Evolutionary conservation across 371 early-diverging fungal genomes (phyloP).

Genomic region (Dichotomocladium elegans): DNA sequence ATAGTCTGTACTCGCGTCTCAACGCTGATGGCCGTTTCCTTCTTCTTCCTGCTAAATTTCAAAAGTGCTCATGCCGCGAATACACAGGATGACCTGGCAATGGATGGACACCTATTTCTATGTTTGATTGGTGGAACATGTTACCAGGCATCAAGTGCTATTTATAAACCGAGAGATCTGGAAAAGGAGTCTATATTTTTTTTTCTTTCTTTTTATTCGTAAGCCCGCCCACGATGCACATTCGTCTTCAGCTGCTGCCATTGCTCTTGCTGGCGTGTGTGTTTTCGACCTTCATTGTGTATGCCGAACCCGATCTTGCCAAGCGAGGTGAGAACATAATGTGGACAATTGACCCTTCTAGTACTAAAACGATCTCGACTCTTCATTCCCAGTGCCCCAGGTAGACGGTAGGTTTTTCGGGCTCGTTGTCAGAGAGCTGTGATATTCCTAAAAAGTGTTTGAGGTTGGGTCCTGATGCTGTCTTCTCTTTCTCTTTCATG

Average conservation of each 20-base stretch:
- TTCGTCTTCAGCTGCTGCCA: not conserved
- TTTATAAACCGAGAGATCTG: not conserved
- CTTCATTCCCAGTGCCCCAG: not conserved
- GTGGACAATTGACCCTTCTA: not conserved
- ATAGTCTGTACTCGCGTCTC: too few relatives aligned
- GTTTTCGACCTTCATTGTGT: not conserved
- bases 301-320: not conserved
- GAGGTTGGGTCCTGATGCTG: too few relatives aligned
- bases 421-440: too few relatives aligned
- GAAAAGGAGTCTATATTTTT: slow-evolving; percentile 1
- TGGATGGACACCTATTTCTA: not conserved
- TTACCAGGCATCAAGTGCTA: not conserved
- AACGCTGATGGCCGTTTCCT: too few relatives aligned
- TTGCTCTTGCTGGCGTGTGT: slow-evolving; percentile 1
- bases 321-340: slow-evolving; percentile 3
- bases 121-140: not conserved
- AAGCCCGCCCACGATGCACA: not conserved
- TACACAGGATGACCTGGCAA: too few relatives aligned
- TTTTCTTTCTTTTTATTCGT: slow-evolving; percentile 2
- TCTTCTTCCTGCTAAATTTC: too few relatives aligned
- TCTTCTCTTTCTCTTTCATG: too few relatives aligned
- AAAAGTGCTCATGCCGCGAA: too few relatives aligned
- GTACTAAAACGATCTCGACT: too few relatives aligned
- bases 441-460: too few relatives aligned
- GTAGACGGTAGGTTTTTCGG: too few relatives aligned